Conservation (phyloP, 192 early-diverging fungal genomes). For the Linnemannia schmuckeri region DNA sequence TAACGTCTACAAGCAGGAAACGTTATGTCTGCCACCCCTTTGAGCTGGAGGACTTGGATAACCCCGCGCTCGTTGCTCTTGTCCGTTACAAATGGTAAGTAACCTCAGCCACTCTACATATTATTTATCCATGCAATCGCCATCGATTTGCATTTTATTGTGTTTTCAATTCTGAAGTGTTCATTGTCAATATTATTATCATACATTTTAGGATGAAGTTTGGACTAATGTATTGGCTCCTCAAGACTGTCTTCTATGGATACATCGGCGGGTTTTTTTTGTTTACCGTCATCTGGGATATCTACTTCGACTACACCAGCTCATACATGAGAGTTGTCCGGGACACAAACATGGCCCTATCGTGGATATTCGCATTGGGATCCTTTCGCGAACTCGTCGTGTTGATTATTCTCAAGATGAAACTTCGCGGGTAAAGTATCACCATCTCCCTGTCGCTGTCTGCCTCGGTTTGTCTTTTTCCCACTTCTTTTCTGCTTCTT, state of each 20-base stretch:
- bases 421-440: not conserved
- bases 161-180: too few species aligned
- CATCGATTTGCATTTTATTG: too few species aligned
- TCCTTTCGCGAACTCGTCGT: not conserved
- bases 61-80: not conserved
- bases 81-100: not conserved
- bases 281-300: not conserved
- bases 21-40: not conserved
- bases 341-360: not conserved
- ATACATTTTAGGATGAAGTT: not conserved
- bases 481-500: too few species aligned
- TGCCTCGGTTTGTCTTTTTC: too few species aligned
- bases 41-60: not conserved
- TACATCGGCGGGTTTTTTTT: not conserved
- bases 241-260: not conserved
- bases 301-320: too few species aligned
- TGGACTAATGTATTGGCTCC: not conserved
- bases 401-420: not conserved
- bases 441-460: too few species aligned
- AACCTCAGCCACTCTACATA: too few species aligned
- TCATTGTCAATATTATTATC: too few species aligned
- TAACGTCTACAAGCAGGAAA: not conserved
- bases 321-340: not conserved
- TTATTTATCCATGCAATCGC: too few species aligned
- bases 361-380: not conserved